Percentiles rank a stretch among this genome's conserved stretches.
phyloP scores from a whole-genome alignment of 2,329 filamentous ascomycete species.

The Trichoderma aggressivum region DNA sequence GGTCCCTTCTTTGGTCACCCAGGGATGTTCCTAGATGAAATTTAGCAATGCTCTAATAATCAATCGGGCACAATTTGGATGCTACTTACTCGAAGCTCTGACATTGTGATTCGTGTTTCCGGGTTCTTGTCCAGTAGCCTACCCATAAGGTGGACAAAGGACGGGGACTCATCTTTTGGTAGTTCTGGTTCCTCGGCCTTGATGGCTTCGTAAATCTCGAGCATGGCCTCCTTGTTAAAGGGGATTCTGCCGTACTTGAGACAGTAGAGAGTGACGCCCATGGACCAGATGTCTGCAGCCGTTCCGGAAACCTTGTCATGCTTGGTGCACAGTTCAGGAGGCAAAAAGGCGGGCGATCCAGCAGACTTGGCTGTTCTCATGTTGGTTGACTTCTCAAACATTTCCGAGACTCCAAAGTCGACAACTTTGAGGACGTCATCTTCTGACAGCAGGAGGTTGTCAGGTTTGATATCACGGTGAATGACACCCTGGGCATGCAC shows the following conservation, averaged over 20 bases:
- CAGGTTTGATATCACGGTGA: slow-evolving; percentile 95
- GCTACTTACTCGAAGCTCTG: slow-evolving; percentile 70
- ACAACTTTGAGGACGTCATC: slow-evolving; percentile 96
- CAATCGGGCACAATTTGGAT: too few relatives aligned
- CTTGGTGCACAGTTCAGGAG: slow-evolving; percentile 84
- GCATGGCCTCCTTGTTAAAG: slow-evolving; percentile 72
- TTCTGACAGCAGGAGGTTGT: slow-evolving; percentile 85
- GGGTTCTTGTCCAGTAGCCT: slow-evolving; percentile 82
- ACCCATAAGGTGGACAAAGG: slow-evolving; percentile 71
- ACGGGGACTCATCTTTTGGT: slow-evolving; percentile 59
- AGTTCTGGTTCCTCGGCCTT: slow-evolving; percentile 64
- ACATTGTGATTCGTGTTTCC: slow-evolving; percentile 76
- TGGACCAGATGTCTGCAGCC: slow-evolving; percentile 96
- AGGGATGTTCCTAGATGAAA: slow-evolving; percentile 78
- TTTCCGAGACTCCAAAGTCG: slow-evolving; percentile 98
- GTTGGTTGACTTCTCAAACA: slow-evolving; percentile 81
- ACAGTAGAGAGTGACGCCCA: slow-evolving; percentile 94
- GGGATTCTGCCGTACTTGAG: slow-evolving; percentile 84
- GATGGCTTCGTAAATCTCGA: slow-evolving; percentile 90
- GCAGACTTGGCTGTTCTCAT: slow-evolving; percentile 94
- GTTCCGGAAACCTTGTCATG: slow-evolving; percentile 86
- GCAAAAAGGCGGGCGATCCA: slow-evolving; percentile 90
- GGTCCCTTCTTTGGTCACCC: slow-evolving; percentile 79
- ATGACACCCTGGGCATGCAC: slow-evolving; percentile 93
- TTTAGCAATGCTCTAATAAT: too few relatives aligned